These are phyloP conservation scores for Sherardia arvensis DNA, from an alignment of 257 asterid species.

Conservation along the genomic window DNA sequence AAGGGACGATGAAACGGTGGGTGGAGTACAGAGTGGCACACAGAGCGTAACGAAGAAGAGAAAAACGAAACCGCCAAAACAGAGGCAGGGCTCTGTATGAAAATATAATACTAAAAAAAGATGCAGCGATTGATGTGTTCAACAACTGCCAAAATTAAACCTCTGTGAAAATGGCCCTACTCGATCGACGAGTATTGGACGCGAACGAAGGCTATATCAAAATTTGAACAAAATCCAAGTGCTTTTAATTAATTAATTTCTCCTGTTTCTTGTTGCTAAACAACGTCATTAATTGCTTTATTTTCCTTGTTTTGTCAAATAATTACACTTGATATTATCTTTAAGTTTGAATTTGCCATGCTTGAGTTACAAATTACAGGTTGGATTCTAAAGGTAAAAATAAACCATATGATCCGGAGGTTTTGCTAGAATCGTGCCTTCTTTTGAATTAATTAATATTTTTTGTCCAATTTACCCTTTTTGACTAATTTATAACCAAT, in stretches of 20 bases:
- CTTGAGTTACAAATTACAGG: too few relatives aligned
- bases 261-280: not conserved
- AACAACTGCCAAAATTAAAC: not conserved
- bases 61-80: constrained; percentile 16
- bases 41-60: constrained; percentile 1
- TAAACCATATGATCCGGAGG: too few relatives aligned
- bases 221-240: not conserved
- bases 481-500: too few relatives aligned
- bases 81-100: not conserved
- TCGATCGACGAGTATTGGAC: not conserved
- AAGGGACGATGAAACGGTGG: not conserved
- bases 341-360: too few relatives aligned
- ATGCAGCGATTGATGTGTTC: not conserved
- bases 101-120: not conserved
- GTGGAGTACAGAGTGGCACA: not conserved
- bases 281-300: too few relatives aligned
- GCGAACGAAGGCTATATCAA: not conserved
- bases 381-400: too few relatives aligned
- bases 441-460: too few relatives aligned
- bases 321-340: too few relatives aligned
- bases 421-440: too few relatives aligned
- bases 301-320: too few relatives aligned
- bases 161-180: not conserved
- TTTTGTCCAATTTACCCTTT: too few relatives aligned
- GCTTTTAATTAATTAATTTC: too few relatives aligned